Conservation (phyloP, 2,329 filamentous ascomycete species). For the Nemania bipapillata region DNA sequence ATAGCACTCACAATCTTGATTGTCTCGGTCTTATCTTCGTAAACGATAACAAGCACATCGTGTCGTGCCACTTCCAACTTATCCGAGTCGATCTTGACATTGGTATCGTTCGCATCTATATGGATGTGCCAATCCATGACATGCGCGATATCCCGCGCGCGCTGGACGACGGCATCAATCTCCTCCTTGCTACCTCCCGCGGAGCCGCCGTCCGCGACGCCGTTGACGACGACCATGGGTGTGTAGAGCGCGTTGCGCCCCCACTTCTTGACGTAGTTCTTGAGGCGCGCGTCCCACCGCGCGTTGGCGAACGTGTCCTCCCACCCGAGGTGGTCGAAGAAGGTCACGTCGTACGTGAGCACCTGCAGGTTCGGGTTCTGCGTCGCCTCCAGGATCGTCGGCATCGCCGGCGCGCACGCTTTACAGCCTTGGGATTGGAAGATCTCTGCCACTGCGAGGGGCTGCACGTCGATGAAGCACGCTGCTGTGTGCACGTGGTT, state of each 20-base stretch:
- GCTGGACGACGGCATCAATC: slow-evolving; percentile 38
- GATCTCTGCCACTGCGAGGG: slow-evolving; percentile 51
- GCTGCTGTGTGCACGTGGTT: slow-evolving; percentile 50
- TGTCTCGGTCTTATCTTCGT: slow-evolving; percentile 40
- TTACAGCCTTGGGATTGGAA: slow-evolving; percentile 53
- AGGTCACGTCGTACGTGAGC: slow-evolving; percentile 52
- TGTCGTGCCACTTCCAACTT: slow-evolving; percentile 32
- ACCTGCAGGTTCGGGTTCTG: slow-evolving; percentile 49
- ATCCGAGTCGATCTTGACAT: slow-evolving; percentile 43
- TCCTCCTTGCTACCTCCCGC: slow-evolving; percentile 42
- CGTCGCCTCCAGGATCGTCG: slow-evolving; percentile 48
- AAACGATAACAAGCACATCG: slow-evolving; percentile 41
- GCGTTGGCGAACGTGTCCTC: slow-evolving; percentile 49
- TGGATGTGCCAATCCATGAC: slow-evolving; percentile 43
- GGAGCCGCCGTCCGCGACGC: slow-evolving; percentile 45
- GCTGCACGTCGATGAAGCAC: slow-evolving; percentile 51
- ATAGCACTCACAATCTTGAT: slow-evolving; percentile 6
- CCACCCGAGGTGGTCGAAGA: slow-evolving; percentile 52
- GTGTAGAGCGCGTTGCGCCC: slow-evolving; percentile 50
- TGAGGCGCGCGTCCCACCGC: slow-evolving; percentile 51
- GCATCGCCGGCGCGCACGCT: slow-evolving; percentile 51
- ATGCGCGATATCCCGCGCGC: slow-evolving; percentile 23
- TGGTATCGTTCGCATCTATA: slow-evolving; percentile 43
- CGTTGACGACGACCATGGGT: slow-evolving; percentile 50
- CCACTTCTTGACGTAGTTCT: slow-evolving; percentile 51